Evolutionary conservation across 495 filamentous ascomycete genomes (phyloP), one percentile per base, ranked within the genome.

Genomic region (Annulohypoxylon nitens): DNA sequence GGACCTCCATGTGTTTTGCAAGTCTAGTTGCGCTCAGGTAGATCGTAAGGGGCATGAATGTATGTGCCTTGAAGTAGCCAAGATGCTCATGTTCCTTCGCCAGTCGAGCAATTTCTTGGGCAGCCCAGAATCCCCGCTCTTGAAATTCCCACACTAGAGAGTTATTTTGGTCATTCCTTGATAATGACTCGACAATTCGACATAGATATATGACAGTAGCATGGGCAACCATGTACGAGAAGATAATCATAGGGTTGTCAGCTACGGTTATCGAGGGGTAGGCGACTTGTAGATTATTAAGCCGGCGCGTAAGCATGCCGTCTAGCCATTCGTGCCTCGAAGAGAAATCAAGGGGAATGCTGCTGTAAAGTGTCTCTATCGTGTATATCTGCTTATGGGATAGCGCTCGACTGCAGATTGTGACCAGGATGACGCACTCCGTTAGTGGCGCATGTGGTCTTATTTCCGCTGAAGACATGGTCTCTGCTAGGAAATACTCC

Each of bases 301-400:
- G 78, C 5, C 79, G 74, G 10, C 75, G 69, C 9, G 62, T 81
- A 16, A 88, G 62, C 67, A 84, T 79, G n/a, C 74, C 73, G 57
- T 85, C 81, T 6, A 88, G 58, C 83, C 83, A 87, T 51, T 86
- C 79, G 69, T 87, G 85, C 3, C 85, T 80, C 2, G 74, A 74
- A 78, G 83, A 84, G 60, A 85, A 86, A 16, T 83, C 85, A 14
- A 75, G 67, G 16, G 67, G 63, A 7, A 71, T 72, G 20, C 64
- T 75, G 6, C 79, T 76, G 30, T 71, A 75, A 45, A 75, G 37
- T 10, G 63, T 61, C 47, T 75, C 72, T 71, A 75, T 68, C 8
- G 72, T 75, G 54, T 68, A 75, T 14, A 78, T 76, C 10, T 85
- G 85, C 39, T 76, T 71, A 54, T 88, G 86, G 1, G 83, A 82